Evolutionary conservation across 257 asterid genomes (phyloP), one percentile per base, ranked within the genome.

Genomic region (Mentha longifolia): DNA sequence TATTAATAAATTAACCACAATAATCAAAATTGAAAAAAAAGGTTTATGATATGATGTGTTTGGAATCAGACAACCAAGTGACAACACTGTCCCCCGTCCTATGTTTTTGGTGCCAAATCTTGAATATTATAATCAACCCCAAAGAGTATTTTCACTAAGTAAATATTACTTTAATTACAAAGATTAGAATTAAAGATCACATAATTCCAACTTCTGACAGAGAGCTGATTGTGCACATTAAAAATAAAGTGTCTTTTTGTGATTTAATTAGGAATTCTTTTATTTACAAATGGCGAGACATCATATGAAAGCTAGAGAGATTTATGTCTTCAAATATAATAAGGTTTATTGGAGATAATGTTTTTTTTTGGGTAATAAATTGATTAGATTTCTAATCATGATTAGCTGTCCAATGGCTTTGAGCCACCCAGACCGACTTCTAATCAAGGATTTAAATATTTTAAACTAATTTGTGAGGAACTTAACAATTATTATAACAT

Each of bases 51-150:
- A 14, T 69, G 73, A 78, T 78, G 76, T 74, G 82, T 78, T 78
- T 69, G 70, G 79, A 74, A 74, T 70, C 68, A 65, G 77, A 78
- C 83, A 78, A 78, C 43, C 79, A 64, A 78, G 83, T 74, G 79
- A 74, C 83, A 74, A 59, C 77, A 33, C 37, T 78, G 83, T 78
- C 79, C 71, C 74, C 74, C 68, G 79, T 78, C 79, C 70, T 64
- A 70, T 74, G 76, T 33, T 70, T 47, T 78, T 63, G 76, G 61
- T 77, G 76, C 76, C 82, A 74, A 70, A 74, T 74, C 76, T 58
- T 74, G 16, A 47, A 47, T 65, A 16, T 50, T 60, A 55, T 61
- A 57, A 51, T 43, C 11, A 68, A 62, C n/a, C 66, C 17, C 9
- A 69, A 65, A 78, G 13, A 37, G 65, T 41, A 46, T 57, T 50